A percentile compares a stretch with the other conserved stretches of the same genome.
Evolutionary conservation across 495 filamentous ascomycete species (phyloP).

Genomic region (Hyaloscypha hepaticicola): DNA sequence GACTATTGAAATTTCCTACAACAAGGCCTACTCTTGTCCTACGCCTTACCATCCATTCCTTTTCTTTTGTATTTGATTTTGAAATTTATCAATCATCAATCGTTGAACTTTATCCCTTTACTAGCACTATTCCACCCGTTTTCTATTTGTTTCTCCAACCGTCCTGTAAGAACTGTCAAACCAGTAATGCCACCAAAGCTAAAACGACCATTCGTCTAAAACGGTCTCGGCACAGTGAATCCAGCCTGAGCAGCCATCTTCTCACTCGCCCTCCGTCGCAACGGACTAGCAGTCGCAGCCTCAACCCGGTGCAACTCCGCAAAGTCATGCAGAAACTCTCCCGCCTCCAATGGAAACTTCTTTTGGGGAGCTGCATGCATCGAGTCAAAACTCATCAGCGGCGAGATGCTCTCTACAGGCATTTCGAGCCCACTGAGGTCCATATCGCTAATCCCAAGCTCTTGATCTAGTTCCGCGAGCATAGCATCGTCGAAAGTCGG

Average conservation of each 20-base stretch:
- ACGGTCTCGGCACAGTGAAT: neutral
- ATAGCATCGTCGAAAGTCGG: conserved; percentile 11
- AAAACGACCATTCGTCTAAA: too few relatives aligned
- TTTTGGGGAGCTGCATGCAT: neutral
- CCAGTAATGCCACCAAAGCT: too few relatives aligned
- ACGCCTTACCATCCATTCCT: too few relatives aligned
- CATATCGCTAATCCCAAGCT: conserved; percentile 14
- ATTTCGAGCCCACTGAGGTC: conserved; percentile 9
- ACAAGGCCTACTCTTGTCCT: too few relatives aligned
- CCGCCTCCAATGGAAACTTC: neutral
- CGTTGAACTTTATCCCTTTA: too few relatives aligned
- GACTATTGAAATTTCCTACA: too few relatives aligned
- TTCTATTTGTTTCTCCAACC: too few relatives aligned
- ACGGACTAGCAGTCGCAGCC: conserved; percentile 22
- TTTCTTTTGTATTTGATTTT: too few relatives aligned
- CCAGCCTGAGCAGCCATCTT: neutral
- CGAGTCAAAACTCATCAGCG: neutral
- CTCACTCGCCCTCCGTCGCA: conserved; percentile 21
- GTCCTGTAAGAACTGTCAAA: too few relatives aligned
- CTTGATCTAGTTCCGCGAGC: conserved; percentile 22
- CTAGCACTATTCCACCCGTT: too few relatives aligned
- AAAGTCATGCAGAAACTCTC: conserved; percentile 12
- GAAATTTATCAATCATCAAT: too few relatives aligned
- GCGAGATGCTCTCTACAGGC: neutral
- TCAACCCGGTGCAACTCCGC: conserved; percentile 19